Evolutionary conservation across 495 filamentous ascomycete species (phyloP).

Genomic region (Hypoxylon cercidicola): DNA sequence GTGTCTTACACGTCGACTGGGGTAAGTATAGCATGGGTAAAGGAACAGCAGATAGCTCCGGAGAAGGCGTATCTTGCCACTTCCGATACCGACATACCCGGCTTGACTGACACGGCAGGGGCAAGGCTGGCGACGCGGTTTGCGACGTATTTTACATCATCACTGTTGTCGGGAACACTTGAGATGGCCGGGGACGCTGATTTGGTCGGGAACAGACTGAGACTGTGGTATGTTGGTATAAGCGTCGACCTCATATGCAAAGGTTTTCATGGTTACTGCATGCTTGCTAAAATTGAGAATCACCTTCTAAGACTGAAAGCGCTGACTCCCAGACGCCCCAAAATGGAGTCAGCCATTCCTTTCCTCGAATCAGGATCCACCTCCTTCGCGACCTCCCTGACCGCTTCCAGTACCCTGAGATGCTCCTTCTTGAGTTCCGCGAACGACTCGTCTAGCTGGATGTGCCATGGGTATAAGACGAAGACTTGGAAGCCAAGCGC

Average conservation of each 20-base stretch:
- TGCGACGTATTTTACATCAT: slow-evolving; percentile 37
- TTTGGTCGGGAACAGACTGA: slow-evolving; percentile 32
- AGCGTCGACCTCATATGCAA: slow-evolving; percentile 35
- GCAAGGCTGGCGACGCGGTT: slow-evolving; percentile 28
- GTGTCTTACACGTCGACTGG: slow-evolving; percentile 87
- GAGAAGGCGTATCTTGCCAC: slow-evolving; percentile 78
- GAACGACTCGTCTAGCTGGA: slow-evolving; percentile 69
- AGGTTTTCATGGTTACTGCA: slow-evolving; percentile 39
- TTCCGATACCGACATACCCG: slow-evolving; percentile 30
- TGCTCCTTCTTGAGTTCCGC: slow-evolving; percentile 66
- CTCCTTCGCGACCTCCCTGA: slow-evolving; percentile 48
- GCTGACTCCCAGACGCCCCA: slow-evolving; percentile 41
- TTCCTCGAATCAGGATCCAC: slow-evolving; percentile 41
- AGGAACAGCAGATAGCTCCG: slow-evolving; percentile 83
- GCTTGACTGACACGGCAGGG: slow-evolving; percentile 17
- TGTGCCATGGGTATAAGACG: slow-evolving; percentile 74
- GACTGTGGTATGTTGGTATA: slow-evolving; percentile 31
- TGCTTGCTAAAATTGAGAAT: slow-evolving; percentile 44
- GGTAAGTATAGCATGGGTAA: slow-evolving; percentile 84
- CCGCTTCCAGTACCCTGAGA: slow-evolving; percentile 47
- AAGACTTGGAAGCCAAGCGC: slow-evolving; percentile 71
- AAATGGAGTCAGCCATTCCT: slow-evolving; percentile 39
- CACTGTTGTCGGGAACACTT: slow-evolving; percentile 36
- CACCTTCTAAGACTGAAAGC: slow-evolving; percentile 43
- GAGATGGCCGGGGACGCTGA: slow-evolving; percentile 21